phyloP scores from a whole-genome alignment of 2,329 filamentous ascomycete genomes.

The Talaromyces atroroseus region DNA sequence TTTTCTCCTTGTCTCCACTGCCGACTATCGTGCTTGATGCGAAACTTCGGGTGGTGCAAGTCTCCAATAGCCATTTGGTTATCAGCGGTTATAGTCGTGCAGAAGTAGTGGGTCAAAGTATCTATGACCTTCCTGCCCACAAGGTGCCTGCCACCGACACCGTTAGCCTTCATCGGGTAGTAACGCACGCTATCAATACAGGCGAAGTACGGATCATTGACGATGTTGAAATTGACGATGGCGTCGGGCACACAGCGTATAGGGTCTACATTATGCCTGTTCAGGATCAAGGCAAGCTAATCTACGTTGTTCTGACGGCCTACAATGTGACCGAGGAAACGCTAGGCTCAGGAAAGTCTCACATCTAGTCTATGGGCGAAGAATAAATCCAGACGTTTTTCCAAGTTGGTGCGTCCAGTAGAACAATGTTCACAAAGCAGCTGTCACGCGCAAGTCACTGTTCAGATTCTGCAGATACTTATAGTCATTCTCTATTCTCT shows the following conservation, averaged over 20 bases:
- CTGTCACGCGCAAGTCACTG: too few species aligned
- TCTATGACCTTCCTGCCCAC: slow-evolving; percentile 35
- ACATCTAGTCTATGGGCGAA: too few species aligned
- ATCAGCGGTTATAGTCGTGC: slow-evolving; percentile 31
- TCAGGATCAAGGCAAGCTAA: slow-evolving; percentile 32
- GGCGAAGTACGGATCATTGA: slow-evolving; percentile 32
- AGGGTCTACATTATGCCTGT: slow-evolving; percentile 41
- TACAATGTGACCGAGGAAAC: slow-evolving; percentile 34
- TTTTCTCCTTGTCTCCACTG: slow-evolving; percentile 26
- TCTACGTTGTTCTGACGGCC: slow-evolving; percentile 41
- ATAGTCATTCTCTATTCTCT: too few species aligned
- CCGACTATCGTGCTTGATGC: slow-evolving; percentile 37
- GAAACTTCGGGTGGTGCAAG: slow-evolving; percentile 32
- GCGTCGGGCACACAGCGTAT: slow-evolving; percentile 14
- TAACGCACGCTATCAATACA: slow-evolving; percentile 34
- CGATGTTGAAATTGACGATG: slow-evolving; percentile 14
- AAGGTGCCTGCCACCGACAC: slow-evolving; percentile 32
- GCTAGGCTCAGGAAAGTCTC: too few species aligned
- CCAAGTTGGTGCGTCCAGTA: too few species aligned
- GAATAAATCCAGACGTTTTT: too few species aligned
- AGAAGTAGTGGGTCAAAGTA: slow-evolving; percentile 30
- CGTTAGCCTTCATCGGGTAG: slow-evolving; percentile 30
- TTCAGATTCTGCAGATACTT: too few species aligned
- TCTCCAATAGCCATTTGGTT: slow-evolving; percentile 41
- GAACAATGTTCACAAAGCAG: too few species aligned